phyloP scores from a whole-genome alignment of 2,329 filamentous ascomycete genomes.

The Thermochaetoides dissita region DNA sequence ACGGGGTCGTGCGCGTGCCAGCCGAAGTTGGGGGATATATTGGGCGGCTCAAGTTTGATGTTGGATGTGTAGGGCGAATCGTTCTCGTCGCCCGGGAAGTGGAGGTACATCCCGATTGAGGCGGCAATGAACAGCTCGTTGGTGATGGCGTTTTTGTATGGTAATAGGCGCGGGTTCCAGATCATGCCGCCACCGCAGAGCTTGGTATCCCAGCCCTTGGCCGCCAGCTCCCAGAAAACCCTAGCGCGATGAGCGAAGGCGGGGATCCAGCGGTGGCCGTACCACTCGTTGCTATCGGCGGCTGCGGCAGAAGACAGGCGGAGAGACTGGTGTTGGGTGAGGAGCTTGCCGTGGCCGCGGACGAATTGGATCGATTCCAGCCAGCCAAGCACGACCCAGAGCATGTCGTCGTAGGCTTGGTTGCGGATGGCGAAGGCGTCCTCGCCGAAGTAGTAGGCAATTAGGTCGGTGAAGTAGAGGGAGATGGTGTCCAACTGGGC shows the following conservation, averaged over 20 bases:
- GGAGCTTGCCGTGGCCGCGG: slow-evolving; percentile 48
- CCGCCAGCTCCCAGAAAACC: slow-evolving; percentile 72
- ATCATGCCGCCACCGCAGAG: slow-evolving; percentile 80
- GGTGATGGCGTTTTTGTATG: slow-evolving; percentile 94
- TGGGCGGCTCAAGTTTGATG: slow-evolving; percentile 15
- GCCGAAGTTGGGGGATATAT: slow-evolving; percentile 20
- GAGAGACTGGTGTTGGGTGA: slow-evolving; percentile 18
- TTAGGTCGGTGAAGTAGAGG: slow-evolving; percentile 62
- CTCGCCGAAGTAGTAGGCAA: slow-evolving; percentile 76
- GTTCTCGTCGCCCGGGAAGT: slow-evolving; percentile 71
- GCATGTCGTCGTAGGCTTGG: slow-evolving; percentile 79
- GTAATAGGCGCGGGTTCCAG: slow-evolving; percentile 67
- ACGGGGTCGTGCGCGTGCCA: slow-evolving; percentile 36
- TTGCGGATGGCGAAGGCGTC: slow-evolving; percentile 60
- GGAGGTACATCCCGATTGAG: slow-evolving; percentile 76
- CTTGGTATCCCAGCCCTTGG: slow-evolving; percentile 64
- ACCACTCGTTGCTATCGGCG: slow-evolving; percentile 41
- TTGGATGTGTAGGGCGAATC: slow-evolving; percentile 44
- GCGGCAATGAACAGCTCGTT: slow-evolving; percentile 82
- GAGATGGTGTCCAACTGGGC: slow-evolving; percentile 41
- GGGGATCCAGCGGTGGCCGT: slow-evolving; percentile 60
- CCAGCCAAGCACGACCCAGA: slow-evolving; percentile 92
- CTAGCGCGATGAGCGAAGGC: slow-evolving; percentile 72
- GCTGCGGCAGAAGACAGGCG: background rate
- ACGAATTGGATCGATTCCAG: slow-evolving; percentile 70